A percentile compares a stretch with the other conserved stretches of the same genome.
Conservation (phyloP, 441 rosid genomes). For the Pelargonium fulgidum region DNA sequence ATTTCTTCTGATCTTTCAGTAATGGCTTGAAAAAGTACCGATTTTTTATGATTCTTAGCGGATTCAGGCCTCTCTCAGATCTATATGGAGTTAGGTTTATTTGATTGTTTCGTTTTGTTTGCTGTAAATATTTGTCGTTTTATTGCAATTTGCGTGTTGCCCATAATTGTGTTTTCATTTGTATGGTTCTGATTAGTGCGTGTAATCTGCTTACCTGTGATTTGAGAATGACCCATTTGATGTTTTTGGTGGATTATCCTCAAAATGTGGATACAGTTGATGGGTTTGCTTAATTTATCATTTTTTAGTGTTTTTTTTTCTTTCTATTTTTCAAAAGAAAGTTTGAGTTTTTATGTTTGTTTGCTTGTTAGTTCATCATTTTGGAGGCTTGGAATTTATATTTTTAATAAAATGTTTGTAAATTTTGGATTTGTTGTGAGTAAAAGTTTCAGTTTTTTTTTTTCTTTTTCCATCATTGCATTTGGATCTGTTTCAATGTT, state of each 20-base stretch:
- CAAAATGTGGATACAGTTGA: no score
- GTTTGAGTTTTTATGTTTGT: no score
- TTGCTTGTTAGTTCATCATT: no score
- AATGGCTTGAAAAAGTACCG: background rate
- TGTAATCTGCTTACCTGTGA: background rate
- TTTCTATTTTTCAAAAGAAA: no score
- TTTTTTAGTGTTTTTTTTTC: no score
- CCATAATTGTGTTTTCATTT: background rate
- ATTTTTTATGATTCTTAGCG: background rate
- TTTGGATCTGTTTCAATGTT: no score
- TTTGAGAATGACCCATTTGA: constrained; percentile 1
- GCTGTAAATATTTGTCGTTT: background rate
- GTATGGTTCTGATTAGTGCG: background rate
- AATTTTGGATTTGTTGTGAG: no score
- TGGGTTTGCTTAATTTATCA: no score
- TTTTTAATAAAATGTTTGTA: no score
- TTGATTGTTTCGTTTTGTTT: background rate
- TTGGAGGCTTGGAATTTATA: no score
- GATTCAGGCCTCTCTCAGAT: background rate
- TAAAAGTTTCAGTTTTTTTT: no score
- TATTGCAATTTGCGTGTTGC: background rate
- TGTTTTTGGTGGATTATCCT: background rate
- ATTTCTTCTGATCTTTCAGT: background rate
- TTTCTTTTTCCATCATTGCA: no score
- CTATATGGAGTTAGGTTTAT: background rate